Evolutionary conservation across 495 filamentous ascomycete genomes (phyloP).

Genomic region (Cercophora scortea): DNA sequence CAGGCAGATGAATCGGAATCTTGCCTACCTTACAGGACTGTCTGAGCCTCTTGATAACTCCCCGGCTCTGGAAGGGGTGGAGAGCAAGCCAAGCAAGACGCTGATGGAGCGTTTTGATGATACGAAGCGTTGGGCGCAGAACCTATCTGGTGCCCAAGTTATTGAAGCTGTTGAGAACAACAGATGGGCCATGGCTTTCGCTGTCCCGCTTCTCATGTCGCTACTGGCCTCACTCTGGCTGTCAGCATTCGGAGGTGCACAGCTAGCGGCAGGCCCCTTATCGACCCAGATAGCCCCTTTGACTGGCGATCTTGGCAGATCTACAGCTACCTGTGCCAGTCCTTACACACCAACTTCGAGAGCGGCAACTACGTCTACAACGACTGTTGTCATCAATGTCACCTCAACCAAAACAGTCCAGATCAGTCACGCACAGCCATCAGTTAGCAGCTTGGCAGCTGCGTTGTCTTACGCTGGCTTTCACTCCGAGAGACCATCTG

Average conservation of each 20-base stretch:
- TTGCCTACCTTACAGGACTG: slow-evolving; percentile 57
- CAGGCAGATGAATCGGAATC: slow-evolving; percentile 64
- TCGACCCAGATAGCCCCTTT: neutral
- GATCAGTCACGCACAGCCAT: slow-evolving; percentile 25
- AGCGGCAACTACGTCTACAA: slow-evolving; percentile 24
- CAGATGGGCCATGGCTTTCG: slow-evolving; percentile 5
- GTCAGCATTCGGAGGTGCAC: neutral
- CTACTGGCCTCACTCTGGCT: neutral
- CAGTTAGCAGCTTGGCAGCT: slow-evolving; percentile 31
- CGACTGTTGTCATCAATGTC: slow-evolving; percentile 27
- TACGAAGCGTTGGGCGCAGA: neutral
- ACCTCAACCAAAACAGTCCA: slow-evolving; percentile 28
- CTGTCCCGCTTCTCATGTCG: slow-evolving; percentile 3
- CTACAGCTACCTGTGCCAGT: neutral
- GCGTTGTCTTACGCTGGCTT: slow-evolving; percentile 28
- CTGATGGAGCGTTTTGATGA: neutral
- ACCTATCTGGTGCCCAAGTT: neutral
- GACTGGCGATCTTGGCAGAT: slow-evolving; percentile 11
- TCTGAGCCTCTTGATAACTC: slow-evolving; percentile 14
- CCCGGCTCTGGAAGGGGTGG: slow-evolving; percentile 1
- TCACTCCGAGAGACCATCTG: slow-evolving; percentile 28
- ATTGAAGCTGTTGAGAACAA: neutral
- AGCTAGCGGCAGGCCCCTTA: neutral
- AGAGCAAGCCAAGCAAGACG: no score
- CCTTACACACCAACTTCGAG: slow-evolving; percentile 2